Conservation (phyloP, 306 rosid species). For the Echinosophora koreensis region DNA sequence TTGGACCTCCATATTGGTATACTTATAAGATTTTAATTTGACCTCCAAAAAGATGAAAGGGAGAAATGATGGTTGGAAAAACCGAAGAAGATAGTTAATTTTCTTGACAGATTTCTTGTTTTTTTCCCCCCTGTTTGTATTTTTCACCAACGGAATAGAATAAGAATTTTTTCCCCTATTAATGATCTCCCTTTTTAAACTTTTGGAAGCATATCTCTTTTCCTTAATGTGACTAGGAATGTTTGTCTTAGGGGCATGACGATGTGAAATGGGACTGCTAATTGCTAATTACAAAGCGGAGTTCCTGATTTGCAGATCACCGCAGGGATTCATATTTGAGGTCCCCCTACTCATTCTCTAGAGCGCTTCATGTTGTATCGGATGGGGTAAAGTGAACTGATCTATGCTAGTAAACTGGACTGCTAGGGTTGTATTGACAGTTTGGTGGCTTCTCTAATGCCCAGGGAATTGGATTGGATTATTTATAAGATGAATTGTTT, state of each 20-base stretch:
- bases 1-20: conserved; percentile 42
- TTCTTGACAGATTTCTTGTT: conserved; percentile 39
- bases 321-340: neutral
- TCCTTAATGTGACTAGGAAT: conserved; percentile 11
- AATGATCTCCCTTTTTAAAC: neutral
- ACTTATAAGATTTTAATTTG: conserved; percentile 35
- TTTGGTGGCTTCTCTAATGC: neutral
- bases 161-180: neutral
- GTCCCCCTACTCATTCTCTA: neutral
- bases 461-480: neutral
- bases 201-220: neutral
- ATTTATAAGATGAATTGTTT: neutral
- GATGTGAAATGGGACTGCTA: conserved; percentile 28
- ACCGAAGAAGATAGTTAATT: conserved; percentile 34
- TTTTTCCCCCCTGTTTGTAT: conserved; percentile 33
- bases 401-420: conserved; percentile 13
- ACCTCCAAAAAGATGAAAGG: conserved; percentile 21
- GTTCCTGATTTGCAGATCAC: neutral
- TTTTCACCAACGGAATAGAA: conserved; percentile 36
- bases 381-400: neutral
- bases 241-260: neutral
- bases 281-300: neutral
- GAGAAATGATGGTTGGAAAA: conserved; percentile 35
- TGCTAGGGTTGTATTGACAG: neutral
- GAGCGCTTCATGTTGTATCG: neutral